Base-by-base conservation (phyloP, 192 early-diverging fungal genomes). In the Coemansia sp. region DNA sequence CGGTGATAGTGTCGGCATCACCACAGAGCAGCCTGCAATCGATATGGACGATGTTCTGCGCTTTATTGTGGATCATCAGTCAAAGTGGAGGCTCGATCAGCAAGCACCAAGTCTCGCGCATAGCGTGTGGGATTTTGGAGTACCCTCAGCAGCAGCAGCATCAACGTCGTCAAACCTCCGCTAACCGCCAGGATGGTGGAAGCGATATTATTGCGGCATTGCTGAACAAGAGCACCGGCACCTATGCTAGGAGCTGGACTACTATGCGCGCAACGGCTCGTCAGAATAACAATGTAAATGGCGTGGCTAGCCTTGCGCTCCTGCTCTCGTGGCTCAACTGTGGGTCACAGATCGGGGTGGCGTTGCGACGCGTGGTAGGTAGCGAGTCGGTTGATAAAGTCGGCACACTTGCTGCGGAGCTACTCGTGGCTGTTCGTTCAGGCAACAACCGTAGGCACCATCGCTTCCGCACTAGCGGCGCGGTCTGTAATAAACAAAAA, bases 101-200 rank as follows among this genome's bases (percentile, higher is more conserved):
- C 70, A 68, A 70, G 60, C 73, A 74, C 64, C 73, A 75, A 70
- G 49, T 72, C 42, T 72, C 73, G 40, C 78, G 70, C 72, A 75
- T 81, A 40, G 78, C 78, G 60, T 70, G 72, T 81, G 78, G 78
- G 73, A 72, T 81, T 71, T 81, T 69, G 78, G 78, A 71, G 34
- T 69, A 16, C 33, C 67, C 73, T 61, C 73, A 53, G 37, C 46
- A 48, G 18, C 45, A 33, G 31, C 53, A 34, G n/a, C 53, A 25
- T 15, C 59, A 62, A 42, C 64, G 31, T 13, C 51, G 23, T 48
- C 29, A 26, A 33, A 25, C 48, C 49, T 25, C 39, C 51, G 55
- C 55, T 57, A 57, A 31, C 55, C 31, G 18, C 31, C 40, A 37
- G 12, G 25, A 15, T 15, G 25, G 48, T 8, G 7, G 48, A 51